Evolutionary conservation across 164 flowering plant genomes (phyloP), one percentile per base, ranked within the genome.

Genomic region (Stephania japonica): DNA sequence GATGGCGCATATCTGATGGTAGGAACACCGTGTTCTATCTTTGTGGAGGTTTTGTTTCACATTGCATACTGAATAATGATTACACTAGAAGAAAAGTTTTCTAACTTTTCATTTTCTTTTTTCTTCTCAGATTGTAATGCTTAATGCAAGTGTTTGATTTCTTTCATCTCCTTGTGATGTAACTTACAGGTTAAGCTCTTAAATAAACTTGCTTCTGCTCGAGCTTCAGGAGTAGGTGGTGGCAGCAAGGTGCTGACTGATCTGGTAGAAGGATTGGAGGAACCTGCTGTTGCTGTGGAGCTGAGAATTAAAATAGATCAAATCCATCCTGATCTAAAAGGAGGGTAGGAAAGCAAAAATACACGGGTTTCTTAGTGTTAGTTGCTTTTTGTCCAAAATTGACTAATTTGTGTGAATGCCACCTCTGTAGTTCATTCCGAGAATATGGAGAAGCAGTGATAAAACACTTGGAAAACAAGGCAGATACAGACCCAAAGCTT

Each of bases 1-100:
- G 98, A 93, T 86, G 99, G 99, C 44, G 99, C 98, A 81, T 95
- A 91, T 79, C 90, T 89, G 70, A 95, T 95, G 99, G 99, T 93
- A 87, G 19, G 84, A 64, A 72, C 25, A 65, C 6, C 23, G 67
- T 27, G 23, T 71, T 25, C 32, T 72, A 62, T 64, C 41, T 24
- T 65, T 49, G 65, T 65, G 38, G 23, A 42, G 47, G n/a, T 42
- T 56, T 66, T 42, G 42, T 72, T 26, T 3, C 24, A 14, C 23
- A 19, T 43, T 14, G 12, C 49, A 12, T 24, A 38, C 14, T 11
- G 4, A 32, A 32, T 32, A 32, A 32, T 32, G 67, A 9, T 42
- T 11, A 10, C 23, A 8, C 53, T 1, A 24, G 32, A 24, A 42
- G 68, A 69, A 42, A 23, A 61, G 23, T 41, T 21, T 49, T 41